Percentiles rank a stretch among this genome's conserved stretches.
These are phyloP conservation scores for Sutorius australiensis DNA, from an alignment of 768 basidiomycete species.

Conservation along the genomic window DNA sequence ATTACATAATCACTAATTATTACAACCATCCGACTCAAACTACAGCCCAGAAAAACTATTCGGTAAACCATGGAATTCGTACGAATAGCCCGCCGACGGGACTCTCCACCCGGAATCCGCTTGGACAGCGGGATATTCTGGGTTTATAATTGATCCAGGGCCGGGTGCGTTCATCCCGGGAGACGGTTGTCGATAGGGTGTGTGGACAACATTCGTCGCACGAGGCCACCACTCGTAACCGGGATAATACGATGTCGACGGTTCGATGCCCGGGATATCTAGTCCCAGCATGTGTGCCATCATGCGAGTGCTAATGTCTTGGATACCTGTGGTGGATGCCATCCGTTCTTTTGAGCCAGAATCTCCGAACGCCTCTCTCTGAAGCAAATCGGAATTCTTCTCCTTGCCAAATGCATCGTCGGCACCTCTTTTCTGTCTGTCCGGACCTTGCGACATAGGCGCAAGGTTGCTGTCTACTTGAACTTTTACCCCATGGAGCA, in stretches of 20 bases:
- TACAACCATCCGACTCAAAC: neutral
- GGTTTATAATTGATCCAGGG: conserved; percentile 7
- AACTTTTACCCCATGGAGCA: conserved; percentile 64
- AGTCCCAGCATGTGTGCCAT: conserved; percentile 73
- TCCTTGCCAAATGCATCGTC: conserved; percentile 63
- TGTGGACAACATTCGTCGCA: conserved; percentile 11
- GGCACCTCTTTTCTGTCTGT: conserved; percentile 54
- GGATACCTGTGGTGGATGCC: conserved; percentile 41
- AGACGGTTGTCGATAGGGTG: conserved; percentile 15
- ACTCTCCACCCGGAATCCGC: conserved; percentile 21
- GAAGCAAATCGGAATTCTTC: conserved; percentile 43
- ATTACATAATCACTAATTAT: conserved; percentile 27
- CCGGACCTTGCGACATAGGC: conserved; percentile 36
- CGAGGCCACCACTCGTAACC: conserved; percentile 71
- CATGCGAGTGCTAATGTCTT: conserved; percentile 59
- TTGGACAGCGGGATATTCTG: conserved; percentile 18
- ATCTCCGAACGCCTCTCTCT: conserved; percentile 38
- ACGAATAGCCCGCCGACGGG: conserved; percentile 14
- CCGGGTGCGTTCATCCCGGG: conserved; percentile 1
- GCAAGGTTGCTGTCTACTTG: conserved; percentile 41
- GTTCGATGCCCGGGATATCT: conserved; percentile 55
- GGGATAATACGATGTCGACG: conserved; percentile 49
- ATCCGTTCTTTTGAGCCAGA: conserved; percentile 22
- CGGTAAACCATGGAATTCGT: conserved; percentile 18
- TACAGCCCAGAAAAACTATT: conserved; percentile 15